These are phyloP conservation scores for Candida bentonensis DNA, from an alignment of 805 yeast genomes.

Conservation along the genomic window DNA sequence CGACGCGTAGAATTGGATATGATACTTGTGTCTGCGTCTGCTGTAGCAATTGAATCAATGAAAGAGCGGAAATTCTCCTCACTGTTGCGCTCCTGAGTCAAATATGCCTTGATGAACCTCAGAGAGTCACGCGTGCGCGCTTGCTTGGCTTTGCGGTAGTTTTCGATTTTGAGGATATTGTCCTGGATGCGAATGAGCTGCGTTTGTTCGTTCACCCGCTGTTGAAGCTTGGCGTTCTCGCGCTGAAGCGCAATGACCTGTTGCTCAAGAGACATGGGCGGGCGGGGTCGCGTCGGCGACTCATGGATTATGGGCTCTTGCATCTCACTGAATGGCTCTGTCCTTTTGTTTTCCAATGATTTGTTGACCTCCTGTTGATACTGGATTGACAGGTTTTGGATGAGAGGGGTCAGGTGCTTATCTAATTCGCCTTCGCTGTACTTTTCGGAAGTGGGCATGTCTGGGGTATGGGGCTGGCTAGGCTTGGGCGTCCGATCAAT, in stretches of 20 bases:
- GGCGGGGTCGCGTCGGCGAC: neutral
- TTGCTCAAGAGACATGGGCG: neutral
- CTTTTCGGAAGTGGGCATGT: neutral
- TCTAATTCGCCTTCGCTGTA: neutral
- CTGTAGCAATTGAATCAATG: neutral
- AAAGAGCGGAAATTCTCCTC: neutral
- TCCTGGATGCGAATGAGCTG: neutral
- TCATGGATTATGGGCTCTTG: neutral
- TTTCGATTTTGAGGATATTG: neutral
- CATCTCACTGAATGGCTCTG: neutral
- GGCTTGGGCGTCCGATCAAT: too few species aligned
- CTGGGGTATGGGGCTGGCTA: too few species aligned
- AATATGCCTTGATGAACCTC: neutral
- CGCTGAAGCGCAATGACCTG: neutral
- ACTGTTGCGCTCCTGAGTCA: neutral
- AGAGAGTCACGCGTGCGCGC: neutral
- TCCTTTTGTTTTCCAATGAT: neutral
- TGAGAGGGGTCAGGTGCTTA: neutral
- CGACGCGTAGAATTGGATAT: neutral
- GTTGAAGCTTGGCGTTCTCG: neutral
- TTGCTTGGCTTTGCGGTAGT: neutral
- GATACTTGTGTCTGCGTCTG: neutral
- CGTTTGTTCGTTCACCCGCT: neutral
- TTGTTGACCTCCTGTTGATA: neutral
- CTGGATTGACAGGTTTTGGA: neutral